phyloP scores from a whole-genome alignment of 129 eudicot species.

The Lonicera japonica region DNA sequence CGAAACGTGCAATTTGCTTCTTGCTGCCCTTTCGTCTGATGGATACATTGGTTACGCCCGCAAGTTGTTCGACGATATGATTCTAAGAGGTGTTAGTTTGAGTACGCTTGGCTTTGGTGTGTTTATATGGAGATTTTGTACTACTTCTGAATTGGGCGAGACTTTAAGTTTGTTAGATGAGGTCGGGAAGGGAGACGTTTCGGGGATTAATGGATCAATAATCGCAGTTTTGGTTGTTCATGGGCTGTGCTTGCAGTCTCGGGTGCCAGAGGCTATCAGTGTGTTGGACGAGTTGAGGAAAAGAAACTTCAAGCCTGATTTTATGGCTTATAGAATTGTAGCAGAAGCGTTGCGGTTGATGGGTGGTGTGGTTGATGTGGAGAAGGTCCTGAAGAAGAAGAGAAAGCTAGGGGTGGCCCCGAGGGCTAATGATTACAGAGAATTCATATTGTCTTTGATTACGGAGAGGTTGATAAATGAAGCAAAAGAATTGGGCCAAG shows the following conservation, averaged over 20 bases:
- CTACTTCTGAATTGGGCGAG: constrained; percentile 26
- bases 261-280: constrained; percentile 44
- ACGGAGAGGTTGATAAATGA: too few species aligned
- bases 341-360: constrained; percentile 54
- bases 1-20: constrained; percentile 42
- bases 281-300: constrained; percentile 54
- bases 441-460: too few species aligned
- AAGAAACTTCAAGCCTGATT: constrained; percentile 79
- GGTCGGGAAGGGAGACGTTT: constrained; percentile 28
- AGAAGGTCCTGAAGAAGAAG: too few species aligned
- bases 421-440: too few species aligned
- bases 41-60: constrained; percentile 38
- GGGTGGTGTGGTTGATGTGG: too few species aligned
- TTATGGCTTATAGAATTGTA: constrained; percentile 87
- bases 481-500: too few species aligned
- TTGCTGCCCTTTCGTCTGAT: constrained; percentile 44
- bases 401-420: too few species aligned
- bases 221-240: constrained; percentile 71
- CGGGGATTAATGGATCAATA: constrained; percentile 52
- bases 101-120: constrained; percentile 78
- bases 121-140: constrained; percentile 59
- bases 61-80: constrained; percentile 75
- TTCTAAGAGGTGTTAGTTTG: constrained; percentile 35
- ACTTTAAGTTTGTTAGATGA: constrained; percentile 44
- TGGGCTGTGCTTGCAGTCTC: constrained; percentile 47